Base-by-base conservation (phyloP, 2,329 filamentous ascomycete genomes). In the Pyricularia sp. region DNA sequence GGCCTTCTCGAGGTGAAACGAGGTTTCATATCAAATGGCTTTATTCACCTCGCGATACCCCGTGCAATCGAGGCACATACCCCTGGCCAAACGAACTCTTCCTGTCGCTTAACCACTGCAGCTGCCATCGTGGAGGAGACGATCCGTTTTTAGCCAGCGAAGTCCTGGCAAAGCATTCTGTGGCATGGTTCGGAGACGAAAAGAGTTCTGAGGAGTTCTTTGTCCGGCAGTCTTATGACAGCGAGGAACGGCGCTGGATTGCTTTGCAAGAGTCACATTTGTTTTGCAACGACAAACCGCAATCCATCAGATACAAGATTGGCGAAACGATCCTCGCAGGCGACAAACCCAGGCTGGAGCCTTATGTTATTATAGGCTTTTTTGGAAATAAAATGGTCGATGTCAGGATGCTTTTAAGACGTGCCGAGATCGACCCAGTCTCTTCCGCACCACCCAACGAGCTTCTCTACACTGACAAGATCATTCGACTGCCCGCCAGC, bases 71-170 rank as follows among this genome's bases (percentile, higher is more conserved):
- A 6, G 86, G 87, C 74, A 81, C 80, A 10, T 96, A 93, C 69
- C 87, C 88, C 0, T 87, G 84, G 73, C 67, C 75, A 0, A 89
- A 92, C 63, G 90, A 96, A 73, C 74, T 94, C 0, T 94, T 94
- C 67, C 74, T 93, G 0, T 90, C 87, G 0, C 24, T 24, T 4
- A 84, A 91, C 63, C 85, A 92, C 66, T 93, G 91, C 74, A 88
- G 87, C 1, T 94, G 90, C 67, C 72, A 76, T 0, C 78, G 82
- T 22, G 71, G 68, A 9, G 61, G 59, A 0, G 66, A 65, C 0
- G 66, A 75, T 0, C 78, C 79, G 31, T 78, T 90, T 3, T 68
- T 77, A 0, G 78, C 81, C 1, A 73, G 80, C 0, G 81, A 90
- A 40, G 77, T 92, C 0, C 70, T 85, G 0, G 79, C 78, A 0